These are phyloP conservation scores for Collybia sp. DNA, from an alignment of 768 basidiomycete species.

Conservation along the genomic window DNA sequence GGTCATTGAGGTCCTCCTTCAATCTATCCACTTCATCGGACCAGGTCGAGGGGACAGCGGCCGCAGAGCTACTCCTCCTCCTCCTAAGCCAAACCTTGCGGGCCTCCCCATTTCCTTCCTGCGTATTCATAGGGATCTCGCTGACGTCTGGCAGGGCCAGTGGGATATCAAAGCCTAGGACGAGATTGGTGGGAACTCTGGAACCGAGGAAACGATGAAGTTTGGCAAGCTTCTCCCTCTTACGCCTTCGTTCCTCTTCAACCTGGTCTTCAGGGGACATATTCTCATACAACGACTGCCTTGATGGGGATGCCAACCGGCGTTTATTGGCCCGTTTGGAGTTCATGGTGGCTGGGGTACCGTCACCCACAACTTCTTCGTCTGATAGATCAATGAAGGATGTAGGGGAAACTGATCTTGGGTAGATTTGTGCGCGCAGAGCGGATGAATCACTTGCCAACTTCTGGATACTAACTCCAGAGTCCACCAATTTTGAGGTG, in stretches of 20 bases:
- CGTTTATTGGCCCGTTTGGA: conserved; percentile 17
- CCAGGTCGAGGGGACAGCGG: conserved; percentile 44
- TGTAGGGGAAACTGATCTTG: conserved; percentile 26
- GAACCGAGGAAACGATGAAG: conserved; percentile 86
- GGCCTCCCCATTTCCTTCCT: conserved; percentile 22
- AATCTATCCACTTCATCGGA: conserved; percentile 54
- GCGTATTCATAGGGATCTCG: conserved; percentile 13
- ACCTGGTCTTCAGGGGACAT: conserved; percentile 47
- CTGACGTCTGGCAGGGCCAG: conserved; percentile 19
- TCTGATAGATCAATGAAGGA: conserved; percentile 72
- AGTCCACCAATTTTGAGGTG: neutral
- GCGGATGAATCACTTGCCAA: conserved; percentile 11
- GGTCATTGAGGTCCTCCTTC: conserved; percentile 65
- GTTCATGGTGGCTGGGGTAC: conserved; percentile 20
- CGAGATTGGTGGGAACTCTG: conserved; percentile 65
- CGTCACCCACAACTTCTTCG: conserved; percentile 40
- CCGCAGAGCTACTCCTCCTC: conserved; percentile 50
- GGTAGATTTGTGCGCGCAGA: conserved; percentile 16
- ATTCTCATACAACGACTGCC: conserved; percentile 43
- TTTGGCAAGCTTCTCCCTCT: conserved; percentile 74
- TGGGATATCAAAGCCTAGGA: conserved; percentile 42
- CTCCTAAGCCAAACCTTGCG: conserved; percentile 42
- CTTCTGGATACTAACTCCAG: no score
- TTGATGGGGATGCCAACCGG: conserved; percentile 31
- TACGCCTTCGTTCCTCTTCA: conserved; percentile 62